These are phyloP conservation scores for Gracilaria gracilis DNA, from an alignment of 23 red algal genomes.

Conservation along the genomic window DNA sequence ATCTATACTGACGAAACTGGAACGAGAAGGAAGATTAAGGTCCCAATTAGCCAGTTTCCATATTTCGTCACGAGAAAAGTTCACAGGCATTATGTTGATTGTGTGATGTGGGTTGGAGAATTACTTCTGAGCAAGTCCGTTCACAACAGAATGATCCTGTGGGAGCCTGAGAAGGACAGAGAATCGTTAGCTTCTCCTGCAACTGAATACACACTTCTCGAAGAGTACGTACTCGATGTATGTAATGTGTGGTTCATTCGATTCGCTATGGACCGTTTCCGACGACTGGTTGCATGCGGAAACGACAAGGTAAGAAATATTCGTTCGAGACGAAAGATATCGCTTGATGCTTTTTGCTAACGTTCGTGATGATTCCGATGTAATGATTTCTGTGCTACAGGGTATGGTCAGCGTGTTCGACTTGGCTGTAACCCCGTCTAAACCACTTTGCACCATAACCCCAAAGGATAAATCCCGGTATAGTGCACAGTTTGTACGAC, in stretches of 20 bases:
- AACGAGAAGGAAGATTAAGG: constrained; percentile 64
- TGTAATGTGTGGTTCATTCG: constrained; percentile 90
- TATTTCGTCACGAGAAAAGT: constrained; percentile 71
- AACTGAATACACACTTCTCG: constrained; percentile 74
- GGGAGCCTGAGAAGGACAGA: constrained; percentile 76
- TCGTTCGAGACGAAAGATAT: background rate
- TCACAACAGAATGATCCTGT: constrained; percentile 87
- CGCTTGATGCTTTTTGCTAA: background rate
- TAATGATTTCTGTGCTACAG: constrained; percentile 9
- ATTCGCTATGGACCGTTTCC: constrained; percentile 75
- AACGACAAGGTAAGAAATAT: constrained; percentile 64
- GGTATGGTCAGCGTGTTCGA: constrained; percentile 69
- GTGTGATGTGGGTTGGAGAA: constrained; percentile 88
- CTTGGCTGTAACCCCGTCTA: constrained; percentile 39
- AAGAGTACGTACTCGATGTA: constrained; percentile 73
- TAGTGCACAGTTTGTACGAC: constrained; percentile 66
- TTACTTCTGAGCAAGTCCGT: constrained; percentile 89
- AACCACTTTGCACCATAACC: constrained; percentile 44
- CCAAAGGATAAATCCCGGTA: constrained; percentile 61
- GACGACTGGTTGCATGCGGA: constrained; percentile 80
- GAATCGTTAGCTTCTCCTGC: constrained; percentile 76
- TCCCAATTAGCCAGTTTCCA: constrained; percentile 89
- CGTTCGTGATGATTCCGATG: background rate
- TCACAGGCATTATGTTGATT: constrained; percentile 96
- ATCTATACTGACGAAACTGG: constrained; percentile 60